Percentiles rank a stretch among this genome's conserved stretches.
These are phyloP conservation scores for Tolypocladium sp. DNA, from an alignment of 2,329 filamentous ascomycete species.

Conservation along the genomic window DNA sequence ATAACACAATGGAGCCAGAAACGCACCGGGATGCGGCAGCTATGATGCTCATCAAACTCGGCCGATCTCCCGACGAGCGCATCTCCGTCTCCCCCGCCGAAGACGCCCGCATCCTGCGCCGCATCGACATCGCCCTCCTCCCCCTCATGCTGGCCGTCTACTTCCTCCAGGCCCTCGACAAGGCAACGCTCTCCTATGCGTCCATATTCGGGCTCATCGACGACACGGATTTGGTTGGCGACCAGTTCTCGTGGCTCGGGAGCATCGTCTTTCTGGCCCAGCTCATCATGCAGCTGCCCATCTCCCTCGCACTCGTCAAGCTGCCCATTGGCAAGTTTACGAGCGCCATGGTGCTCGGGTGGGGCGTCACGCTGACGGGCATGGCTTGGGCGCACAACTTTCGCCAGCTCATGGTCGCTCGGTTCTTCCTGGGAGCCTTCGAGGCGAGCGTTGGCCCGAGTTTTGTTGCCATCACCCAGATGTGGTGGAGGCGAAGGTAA, in stretches of 20 bases:
- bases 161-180: constrained; percentile 55
- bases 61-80: constrained; percentile 22
- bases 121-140: constrained; percentile 30
- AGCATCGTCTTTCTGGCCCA: constrained; percentile 53
- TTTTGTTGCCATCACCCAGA: constrained; percentile 48
- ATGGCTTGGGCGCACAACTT: constrained; percentile 46
- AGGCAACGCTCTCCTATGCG: constrained; percentile 51
- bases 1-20: neutral
- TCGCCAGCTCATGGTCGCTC: constrained; percentile 35
- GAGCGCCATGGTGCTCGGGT: constrained; percentile 44
- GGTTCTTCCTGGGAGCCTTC: constrained; percentile 49
- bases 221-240: constrained; percentile 45
- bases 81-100: constrained; percentile 22
- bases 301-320: constrained; percentile 49
- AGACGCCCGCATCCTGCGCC: constrained; percentile 23
- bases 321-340: constrained; percentile 52
- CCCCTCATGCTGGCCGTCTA: constrained; percentile 48
- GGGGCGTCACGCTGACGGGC: constrained; percentile 40
- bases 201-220: constrained; percentile 55
- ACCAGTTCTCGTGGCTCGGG: constrained; percentile 52
- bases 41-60: constrained; percentile 32
- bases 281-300: constrained; percentile 46
- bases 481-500: constrained; percentile 49
- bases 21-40: constrained; percentile 32
- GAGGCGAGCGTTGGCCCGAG: constrained; percentile 39